Conservation (phyloP, 176 grass and related monocot genomes). For the Triticum urartu region DNA sequence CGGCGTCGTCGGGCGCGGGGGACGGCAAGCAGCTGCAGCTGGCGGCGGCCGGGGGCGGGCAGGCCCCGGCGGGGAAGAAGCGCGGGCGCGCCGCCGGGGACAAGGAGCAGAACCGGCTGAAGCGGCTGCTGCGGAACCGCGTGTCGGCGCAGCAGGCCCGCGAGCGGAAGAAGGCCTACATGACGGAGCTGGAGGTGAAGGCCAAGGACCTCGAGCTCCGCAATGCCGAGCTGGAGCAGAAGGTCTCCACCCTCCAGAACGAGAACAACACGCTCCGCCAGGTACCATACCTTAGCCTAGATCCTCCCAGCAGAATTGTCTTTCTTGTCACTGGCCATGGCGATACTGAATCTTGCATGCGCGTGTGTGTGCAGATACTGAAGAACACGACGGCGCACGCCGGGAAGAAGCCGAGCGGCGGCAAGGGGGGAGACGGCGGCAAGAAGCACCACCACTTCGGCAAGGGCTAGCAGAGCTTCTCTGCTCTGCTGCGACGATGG, state of each 20-base stretch:
- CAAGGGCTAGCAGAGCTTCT: slow-evolving; percentile 32
- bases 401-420: slow-evolving; percentile 30
- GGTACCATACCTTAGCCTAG: not conserved
- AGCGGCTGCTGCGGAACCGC: slow-evolving; percentile 90
- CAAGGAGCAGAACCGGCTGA: slow-evolving; percentile 98
- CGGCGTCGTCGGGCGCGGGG: slow-evolving; percentile 70
- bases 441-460: slow-evolving; percentile 62
- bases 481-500: not conserved
- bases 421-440: slow-evolving; percentile 40
- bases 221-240: slow-evolving; percentile 90
- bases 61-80: slow-evolving; percentile 39
- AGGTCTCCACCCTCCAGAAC: slow-evolving; percentile 88
- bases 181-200: slow-evolving; percentile 77
- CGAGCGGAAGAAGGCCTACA: slow-evolving; percentile 96
- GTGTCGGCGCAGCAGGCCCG: slow-evolving; percentile 94
- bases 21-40: slow-evolving; percentile 44
- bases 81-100: slow-evolving; percentile 81
- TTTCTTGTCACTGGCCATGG: not conserved
- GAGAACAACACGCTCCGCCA: slow-evolving; percentile 95
- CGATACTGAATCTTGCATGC: not conserved
- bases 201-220: slow-evolving; percentile 73
- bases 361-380: slow-evolving; percentile 49
- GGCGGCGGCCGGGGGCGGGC: slow-evolving; percentile 26
- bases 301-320: no score
- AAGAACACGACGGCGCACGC: slow-evolving; percentile 87